Base-by-base conservation (phyloP, 768 basidiomycete species). In the Dictyophora rubrovolvata region DNA sequence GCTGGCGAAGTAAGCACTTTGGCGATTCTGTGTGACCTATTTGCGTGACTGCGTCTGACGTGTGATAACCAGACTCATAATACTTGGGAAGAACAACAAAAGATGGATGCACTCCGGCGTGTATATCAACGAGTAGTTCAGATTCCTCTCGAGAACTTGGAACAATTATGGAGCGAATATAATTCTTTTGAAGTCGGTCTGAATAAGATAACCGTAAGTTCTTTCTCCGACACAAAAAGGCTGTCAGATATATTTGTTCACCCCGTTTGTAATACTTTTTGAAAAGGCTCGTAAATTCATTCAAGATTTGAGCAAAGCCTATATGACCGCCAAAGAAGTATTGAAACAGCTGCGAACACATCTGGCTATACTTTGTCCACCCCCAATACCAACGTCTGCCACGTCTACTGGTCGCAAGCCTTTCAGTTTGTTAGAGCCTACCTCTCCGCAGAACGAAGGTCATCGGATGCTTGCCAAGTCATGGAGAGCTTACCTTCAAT, bases 51-150 rank as follows among this genome's bases (percentile, higher is more conserved):
- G 49, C 14, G 18, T 48, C 50, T 58, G 10, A 54, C 34, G 54
- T 20, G 34, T 22, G 14, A 7, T 33, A 22, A 23, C 16, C 65
- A 82, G 83, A 77, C 87, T 0, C 81, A 79, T 12, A 89, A 86
- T 22, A 91, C 92, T 18, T 97, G 94, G 93, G 95, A 98, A 69
- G 85, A 88, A 63, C 90, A 93, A 66, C 91, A 95, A 68, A 92
- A 93, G 69, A 93, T 93, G 87, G 95, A 96, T 64, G 81, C 84
- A 1, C 75, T 98, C 4, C 84, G 96, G 60, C 91, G 89, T 69
- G 85, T 89, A 0, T 96, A 96, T 72, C 91, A 94, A 67, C 84
- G 91, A 54, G 95, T 92, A 2, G 88, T 98, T 20, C 89, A 92
- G 67, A 91, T 96, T 34, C 96, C 96, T 0, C 79, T 98, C 64